phyloP scores from a whole-genome alignment of 1,284 basidiomycete genomes.

The Marasmius tenuissimus region DNA sequence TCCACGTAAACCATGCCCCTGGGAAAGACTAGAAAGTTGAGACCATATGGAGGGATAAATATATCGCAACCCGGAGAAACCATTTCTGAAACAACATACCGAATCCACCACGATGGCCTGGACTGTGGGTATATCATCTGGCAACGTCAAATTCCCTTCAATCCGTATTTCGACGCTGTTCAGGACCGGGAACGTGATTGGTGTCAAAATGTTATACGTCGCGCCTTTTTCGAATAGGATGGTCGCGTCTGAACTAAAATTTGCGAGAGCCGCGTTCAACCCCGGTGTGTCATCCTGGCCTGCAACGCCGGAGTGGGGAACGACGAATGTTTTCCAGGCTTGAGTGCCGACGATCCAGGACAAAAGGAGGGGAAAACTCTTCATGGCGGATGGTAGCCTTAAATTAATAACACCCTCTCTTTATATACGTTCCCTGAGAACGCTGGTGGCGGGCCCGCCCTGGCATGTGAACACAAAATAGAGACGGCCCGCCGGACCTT shows the following conservation, averaged over 20 bases:
- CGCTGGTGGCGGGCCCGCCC: too few species aligned
- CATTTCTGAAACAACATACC: background rate
- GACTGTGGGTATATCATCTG: conserved; percentile 49
- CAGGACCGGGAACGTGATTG: conserved; percentile 53
- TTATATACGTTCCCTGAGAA: too few species aligned
- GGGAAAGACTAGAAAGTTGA: background rate
- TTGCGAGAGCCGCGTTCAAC: conserved; percentile 40
- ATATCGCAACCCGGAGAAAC: too few species aligned
- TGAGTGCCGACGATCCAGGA: background rate
- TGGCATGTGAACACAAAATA: too few species aligned
- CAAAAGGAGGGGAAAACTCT: background rate
- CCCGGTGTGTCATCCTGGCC: conserved; percentile 52
- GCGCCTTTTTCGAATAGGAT: conserved; percentile 56
- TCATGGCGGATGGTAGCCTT: background rate
- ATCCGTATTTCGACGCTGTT: conserved; percentile 58
- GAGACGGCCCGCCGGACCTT: too few species aligned
- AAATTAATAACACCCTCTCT: too few species aligned
- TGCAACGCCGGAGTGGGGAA: conserved; percentile 40
- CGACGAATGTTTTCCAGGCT: conserved; percentile 52
- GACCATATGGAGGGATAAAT: too few species aligned
- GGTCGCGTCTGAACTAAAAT: conserved; percentile 45
- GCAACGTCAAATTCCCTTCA: conserved; percentile 60
- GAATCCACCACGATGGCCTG: conserved; percentile 40
- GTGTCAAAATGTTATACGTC: conserved; percentile 60
- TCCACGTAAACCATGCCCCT: conserved; percentile 46